Base-by-base conservation (phyloP, 164 flowering plant genomes). In the Cinnamomum chago region DNA sequence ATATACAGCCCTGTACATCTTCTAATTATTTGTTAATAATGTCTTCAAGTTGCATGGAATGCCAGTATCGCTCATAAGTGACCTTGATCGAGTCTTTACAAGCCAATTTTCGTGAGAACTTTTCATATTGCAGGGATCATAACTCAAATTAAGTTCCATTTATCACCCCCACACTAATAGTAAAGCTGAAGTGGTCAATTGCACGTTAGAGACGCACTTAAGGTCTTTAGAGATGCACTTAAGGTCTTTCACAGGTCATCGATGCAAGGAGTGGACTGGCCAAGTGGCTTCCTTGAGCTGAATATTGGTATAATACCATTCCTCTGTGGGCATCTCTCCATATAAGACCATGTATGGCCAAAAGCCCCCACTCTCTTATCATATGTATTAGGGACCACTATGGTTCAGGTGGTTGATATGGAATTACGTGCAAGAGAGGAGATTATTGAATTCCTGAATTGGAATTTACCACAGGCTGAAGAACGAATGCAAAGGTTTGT, bases 281-380 rank as follows among this genome's bases (percentile, higher is more conserved):
- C 13, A 67, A 30, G 22, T 67, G 70, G 70, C 40, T 67, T 11
- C 70, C 70, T 14, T 67, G 47, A 47, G 70, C 67, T 22, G 24
- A 65, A 25, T 12, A 65, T 65, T 65, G 67, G 10, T 65, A 67
- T 15, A 67, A 67, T 30, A 67, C 50, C 40, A 67, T n/a, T 30
- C 35, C 5, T 30, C 35, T 30, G 6, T 30, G 35, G 35, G 35
- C 35, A 5, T 30, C 35, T 30, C 35, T 30, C 35, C 35, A 5
- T 30, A 30, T 30, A 30, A 30, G 35, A 30, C 5, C 15, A 9
- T 22, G 6, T 23, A 65, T 65, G 67, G 28, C 28, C 13, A 65
- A 25, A 65, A 65, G 27, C 67, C 25, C 27, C 0, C 35, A 6
- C 67, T 22, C 14, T 64, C 22, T 22, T 24, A 20, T 65, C 28